These are phyloP conservation scores for Cutaneotrichosporon daszewskae DNA, from an alignment of 1,284 basidiomycete species.

Conservation along the genomic window DNA sequence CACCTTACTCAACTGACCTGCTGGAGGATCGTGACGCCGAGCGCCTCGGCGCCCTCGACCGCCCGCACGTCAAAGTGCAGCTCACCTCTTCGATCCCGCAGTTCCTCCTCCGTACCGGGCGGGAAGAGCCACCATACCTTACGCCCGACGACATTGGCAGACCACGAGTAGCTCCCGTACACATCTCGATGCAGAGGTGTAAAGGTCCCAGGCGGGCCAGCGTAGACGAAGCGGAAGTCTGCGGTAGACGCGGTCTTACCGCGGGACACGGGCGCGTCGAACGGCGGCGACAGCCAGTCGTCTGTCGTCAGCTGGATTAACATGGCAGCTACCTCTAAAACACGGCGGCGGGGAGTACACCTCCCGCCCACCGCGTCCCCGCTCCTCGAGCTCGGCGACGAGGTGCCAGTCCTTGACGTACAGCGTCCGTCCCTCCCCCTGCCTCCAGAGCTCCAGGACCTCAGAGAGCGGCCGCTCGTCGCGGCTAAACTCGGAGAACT, in stretches of 20 bases:
- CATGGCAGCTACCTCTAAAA: slow-evolving; percentile 37
- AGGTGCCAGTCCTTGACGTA: slow-evolving; percentile 60
- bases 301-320: slow-evolving; percentile 32
- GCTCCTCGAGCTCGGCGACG: slow-evolving; percentile 36
- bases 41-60: slow-evolving; percentile 25
- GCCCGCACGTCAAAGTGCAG: slow-evolving; percentile 41
- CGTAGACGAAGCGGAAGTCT: slow-evolving; percentile 48
- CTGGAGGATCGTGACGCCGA: slow-evolving; percentile 33
- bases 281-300: slow-evolving; percentile 53
- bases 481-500: slow-evolving; percentile 44
- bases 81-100: slow-evolving; percentile 22
- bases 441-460: slow-evolving; percentile 47
- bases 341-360: slow-evolving; percentile 51
- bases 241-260: slow-evolving; percentile 12
- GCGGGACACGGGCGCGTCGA: slow-evolving; percentile 12
- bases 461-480: slow-evolving; percentile 40
- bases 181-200: slow-evolving; percentile 54
- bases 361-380: slow-evolving; percentile 19
- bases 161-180: slow-evolving; percentile 56
- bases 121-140: slow-evolving; percentile 56
- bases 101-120: slow-evolving; percentile 42
- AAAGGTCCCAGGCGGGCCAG: slow-evolving; percentile 48
- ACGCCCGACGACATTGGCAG: slow-evolving; percentile 53
- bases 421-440: slow-evolving; percentile 24
- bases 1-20: no score